Conservation (phyloP, 305 asterid genomes). For the Fraxinus xanthoxyloides region DNA sequence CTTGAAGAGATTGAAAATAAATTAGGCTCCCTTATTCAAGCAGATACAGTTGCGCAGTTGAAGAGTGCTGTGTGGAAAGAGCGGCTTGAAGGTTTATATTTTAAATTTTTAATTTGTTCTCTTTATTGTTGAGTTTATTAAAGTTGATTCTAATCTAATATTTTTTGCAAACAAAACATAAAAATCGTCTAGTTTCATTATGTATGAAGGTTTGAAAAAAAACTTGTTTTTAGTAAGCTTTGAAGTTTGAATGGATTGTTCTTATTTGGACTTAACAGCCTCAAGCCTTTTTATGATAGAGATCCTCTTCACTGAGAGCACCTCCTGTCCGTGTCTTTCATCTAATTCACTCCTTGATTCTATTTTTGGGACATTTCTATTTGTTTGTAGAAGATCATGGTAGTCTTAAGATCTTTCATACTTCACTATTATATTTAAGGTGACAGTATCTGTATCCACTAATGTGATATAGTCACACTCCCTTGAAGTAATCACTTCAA, state of each 20-base stretch:
- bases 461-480: neutral
- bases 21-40: constrained; percentile 82
- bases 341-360: neutral
- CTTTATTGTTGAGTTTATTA: neutral
- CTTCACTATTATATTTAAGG: neutral
- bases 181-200: neutral
- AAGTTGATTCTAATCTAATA: neutral
- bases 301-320: neutral
- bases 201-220: neutral
- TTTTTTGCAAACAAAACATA: neutral
- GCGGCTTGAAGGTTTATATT: constrained; percentile 85
- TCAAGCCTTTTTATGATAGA: neutral
- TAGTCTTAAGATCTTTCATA: neutral
- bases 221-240: neutral
- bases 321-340: neutral
- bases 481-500: neutral
- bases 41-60: constrained; percentile 74
- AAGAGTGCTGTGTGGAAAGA: constrained; percentile 99
- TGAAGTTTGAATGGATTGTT: neutral
- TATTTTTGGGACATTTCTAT: neutral
- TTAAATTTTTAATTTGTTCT: constrained; percentile 10
- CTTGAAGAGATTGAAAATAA: constrained; percentile 95
- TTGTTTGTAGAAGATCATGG: neutral
- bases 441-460: neutral
- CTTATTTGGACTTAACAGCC: neutral